These are phyloP conservation scores for Phytophthora kernoviae DNA, from an alignment of 352 stramenopile genomes.

Conservation along the genomic window DNA sequence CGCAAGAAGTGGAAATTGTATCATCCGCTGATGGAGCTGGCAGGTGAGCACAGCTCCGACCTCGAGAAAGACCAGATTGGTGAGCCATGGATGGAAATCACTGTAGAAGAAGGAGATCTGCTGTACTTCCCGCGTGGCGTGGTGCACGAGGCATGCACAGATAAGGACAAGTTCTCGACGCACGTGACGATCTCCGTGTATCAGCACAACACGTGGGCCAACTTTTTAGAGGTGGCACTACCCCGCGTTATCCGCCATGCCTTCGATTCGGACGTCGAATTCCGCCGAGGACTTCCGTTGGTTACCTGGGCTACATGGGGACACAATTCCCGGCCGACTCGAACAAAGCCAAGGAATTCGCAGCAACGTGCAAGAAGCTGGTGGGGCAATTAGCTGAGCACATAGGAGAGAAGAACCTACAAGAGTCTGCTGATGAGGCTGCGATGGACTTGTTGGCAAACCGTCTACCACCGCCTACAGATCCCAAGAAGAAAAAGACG, in stretches of 20 bases:
- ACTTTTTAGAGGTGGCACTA: slow-evolving; percentile 84
- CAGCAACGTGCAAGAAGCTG: slow-evolving; percentile 47
- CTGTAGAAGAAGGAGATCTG: slow-evolving; percentile 81
- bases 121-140: slow-evolving; percentile 87
- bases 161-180: slow-evolving; percentile 80
- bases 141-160: slow-evolving; percentile 81
- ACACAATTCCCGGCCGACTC: slow-evolving; percentile 57
- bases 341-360: slow-evolving; percentile 56
- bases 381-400: slow-evolving; percentile 56
- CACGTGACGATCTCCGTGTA: slow-evolving; percentile 91
- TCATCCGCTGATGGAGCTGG: slow-evolving; percentile 67
- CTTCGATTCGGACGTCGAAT: slow-evolving; percentile 78
- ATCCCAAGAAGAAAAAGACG: slow-evolving; percentile 16
- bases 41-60: slow-evolving; percentile 82
- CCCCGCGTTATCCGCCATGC: slow-evolving; percentile 77
- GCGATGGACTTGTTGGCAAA: slow-evolving; percentile 80
- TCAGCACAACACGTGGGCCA: slow-evolving; percentile 88
- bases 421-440: slow-evolving; percentile 75
- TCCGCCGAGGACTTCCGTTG: slow-evolving; percentile 76
- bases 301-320: slow-evolving; percentile 77
- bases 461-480: slow-evolving; percentile 54
- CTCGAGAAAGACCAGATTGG: slow-evolving; percentile 67
- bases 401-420: slow-evolving; percentile 57
- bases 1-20: slow-evolving; percentile 92
- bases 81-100: slow-evolving; percentile 83